A percentile compares a stretch with the other conserved stretches of the same genome.
These are phyloP conservation scores for Aureobasidium sp. DNA, from an alignment of 2,329 filamentous ascomycete genomes.

Conservation along the genomic window DNA sequence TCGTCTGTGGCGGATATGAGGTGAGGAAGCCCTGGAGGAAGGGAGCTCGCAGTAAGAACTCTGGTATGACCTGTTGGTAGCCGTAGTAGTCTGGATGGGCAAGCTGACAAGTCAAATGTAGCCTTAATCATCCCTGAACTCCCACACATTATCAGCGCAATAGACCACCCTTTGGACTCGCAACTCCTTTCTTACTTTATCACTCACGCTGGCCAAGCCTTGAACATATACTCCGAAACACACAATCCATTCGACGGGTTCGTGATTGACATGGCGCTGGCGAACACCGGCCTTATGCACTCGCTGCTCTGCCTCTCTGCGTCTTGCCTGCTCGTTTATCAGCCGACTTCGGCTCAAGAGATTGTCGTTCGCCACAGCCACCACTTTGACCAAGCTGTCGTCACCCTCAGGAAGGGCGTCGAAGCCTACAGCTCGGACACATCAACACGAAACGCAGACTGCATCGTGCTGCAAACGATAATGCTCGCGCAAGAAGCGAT, in stretches of 20 bases:
- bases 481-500: constrained; percentile 53
- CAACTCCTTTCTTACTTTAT: constrained; percentile 79
- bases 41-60: constrained; percentile 41
- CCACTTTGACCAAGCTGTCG: constrained; percentile 39
- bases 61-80: constrained; percentile 52
- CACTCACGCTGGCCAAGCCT: constrained; percentile 65
- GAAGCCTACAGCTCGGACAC: constrained; percentile 6
- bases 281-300: constrained; percentile 79
- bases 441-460: constrained; percentile 28
- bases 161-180: constrained; percentile 71
- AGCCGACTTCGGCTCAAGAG: constrained; percentile 35
- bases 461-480: constrained; percentile 52
- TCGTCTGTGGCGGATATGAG: constrained; percentile 83
- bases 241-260: constrained; percentile 82
- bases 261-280: constrained; percentile 69
- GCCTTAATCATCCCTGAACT: constrained; percentile 34
- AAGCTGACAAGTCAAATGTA: constrained; percentile 19
- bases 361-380: constrained; percentile 47
- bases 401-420: constrained; percentile 19
- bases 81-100: constrained; percentile 22
- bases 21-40: constrained; percentile 73
- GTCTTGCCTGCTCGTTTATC: constrained; percentile 55
- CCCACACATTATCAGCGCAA: constrained; percentile 62
- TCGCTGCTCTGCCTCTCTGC: constrained; percentile 77
- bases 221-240: constrained; percentile 72